These are phyloP conservation scores for Candida rishiriensis DNA, from an alignment of 805 yeast genomes.

Conservation along the genomic window DNA sequence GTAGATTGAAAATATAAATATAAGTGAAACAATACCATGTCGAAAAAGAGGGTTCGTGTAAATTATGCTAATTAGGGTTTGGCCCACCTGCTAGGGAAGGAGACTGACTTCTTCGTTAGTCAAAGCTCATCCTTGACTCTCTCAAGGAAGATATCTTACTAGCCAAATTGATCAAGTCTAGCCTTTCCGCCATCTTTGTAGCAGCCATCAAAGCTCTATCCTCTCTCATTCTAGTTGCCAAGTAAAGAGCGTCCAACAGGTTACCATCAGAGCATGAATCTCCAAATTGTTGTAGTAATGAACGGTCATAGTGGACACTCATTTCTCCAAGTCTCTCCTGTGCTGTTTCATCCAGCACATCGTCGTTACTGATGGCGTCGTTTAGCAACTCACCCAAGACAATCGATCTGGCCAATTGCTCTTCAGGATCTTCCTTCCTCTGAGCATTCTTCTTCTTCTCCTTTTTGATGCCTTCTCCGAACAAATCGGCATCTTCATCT, in stretches of 20 bases:
- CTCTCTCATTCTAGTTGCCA: slow-evolving; percentile 65
- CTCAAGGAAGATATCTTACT: slow-evolving; percentile 50
- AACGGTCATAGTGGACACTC: slow-evolving; percentile 63
- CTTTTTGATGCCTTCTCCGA: too few relatives aligned
- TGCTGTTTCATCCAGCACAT: slow-evolving; percentile 31
- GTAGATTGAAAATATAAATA: too few relatives aligned
- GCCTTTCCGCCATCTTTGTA: slow-evolving; percentile 73
- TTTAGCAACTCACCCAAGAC: slow-evolving; percentile 57
- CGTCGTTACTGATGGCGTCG: slow-evolving; percentile 46
- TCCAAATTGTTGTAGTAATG: slow-evolving; percentile 73
- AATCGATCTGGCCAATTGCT: slow-evolving; percentile 55
- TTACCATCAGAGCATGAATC: slow-evolving; percentile 66
- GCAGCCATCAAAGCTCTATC: slow-evolving; percentile 85
- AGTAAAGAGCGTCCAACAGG: slow-evolving; percentile 59
- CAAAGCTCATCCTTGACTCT: slow-evolving; percentile 42
- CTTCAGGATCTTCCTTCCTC: slow-evolving; percentile 47
- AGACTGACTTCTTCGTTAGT: slow-evolving; percentile 11
- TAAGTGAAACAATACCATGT: too few relatives aligned
- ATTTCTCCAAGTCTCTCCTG: slow-evolving; percentile 48
- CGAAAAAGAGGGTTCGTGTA: too few relatives aligned
- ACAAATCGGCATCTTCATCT: slow-evolving; percentile 19
- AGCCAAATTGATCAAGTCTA: slow-evolving; percentile 48
- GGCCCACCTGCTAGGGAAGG: too few relatives aligned
- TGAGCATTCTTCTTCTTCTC: slow-evolving; percentile 23
- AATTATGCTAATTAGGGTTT: too few relatives aligned